phyloP scores from a whole-genome alignment of 805 yeast genomes.

The Lipomyces oligophaga region DNA sequence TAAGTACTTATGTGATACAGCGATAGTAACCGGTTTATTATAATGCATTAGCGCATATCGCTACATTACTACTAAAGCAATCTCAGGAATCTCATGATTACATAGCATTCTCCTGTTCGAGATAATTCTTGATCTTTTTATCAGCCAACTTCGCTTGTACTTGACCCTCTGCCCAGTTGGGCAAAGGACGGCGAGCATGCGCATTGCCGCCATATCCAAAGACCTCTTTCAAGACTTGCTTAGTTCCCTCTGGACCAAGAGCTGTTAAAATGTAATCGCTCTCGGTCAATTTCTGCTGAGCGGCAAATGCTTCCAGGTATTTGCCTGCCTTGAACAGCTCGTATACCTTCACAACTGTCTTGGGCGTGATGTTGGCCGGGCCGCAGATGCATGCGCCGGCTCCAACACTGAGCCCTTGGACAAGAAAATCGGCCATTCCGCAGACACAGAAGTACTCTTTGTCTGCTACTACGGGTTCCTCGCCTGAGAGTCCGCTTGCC shows the following conservation, averaged over 20 bases:
- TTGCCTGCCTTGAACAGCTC: slow-evolving; percentile 43
- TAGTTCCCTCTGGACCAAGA: slow-evolving; percentile 30
- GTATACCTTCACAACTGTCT: slow-evolving; percentile 41
- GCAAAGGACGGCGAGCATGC: slow-evolving; percentile 23
- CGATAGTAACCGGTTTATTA: no score
- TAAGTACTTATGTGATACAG: no score
- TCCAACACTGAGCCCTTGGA: slow-evolving; percentile 49
- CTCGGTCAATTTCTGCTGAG: slow-evolving; percentile 44
- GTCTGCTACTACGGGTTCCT: slow-evolving; percentile 26
- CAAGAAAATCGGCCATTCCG: slow-evolving; percentile 52
- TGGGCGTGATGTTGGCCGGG: slow-evolving; percentile 51
- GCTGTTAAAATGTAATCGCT: slow-evolving; percentile 41
- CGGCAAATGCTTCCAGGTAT: slow-evolving; percentile 42
- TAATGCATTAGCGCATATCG: no score
- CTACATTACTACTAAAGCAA: no score
- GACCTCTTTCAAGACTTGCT: slow-evolving; percentile 22
- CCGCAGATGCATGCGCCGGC: slow-evolving; percentile 53
- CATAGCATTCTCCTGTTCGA: slow-evolving; percentile 11
- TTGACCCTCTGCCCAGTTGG: neutral
- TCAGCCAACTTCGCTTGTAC: slow-evolving; percentile 1
- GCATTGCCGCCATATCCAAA: slow-evolving; percentile 30
- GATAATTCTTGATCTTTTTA: slow-evolving; percentile 2
- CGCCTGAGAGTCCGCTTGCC: slow-evolving; percentile 39
- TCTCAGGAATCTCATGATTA: no score
- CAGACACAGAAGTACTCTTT: slow-evolving; percentile 46